Evolutionary conservation across 2,329 filamentous ascomycete species (phyloP), one percentile per base, ranked within the genome.

Genomic region (Xylaria digitata): DNA sequence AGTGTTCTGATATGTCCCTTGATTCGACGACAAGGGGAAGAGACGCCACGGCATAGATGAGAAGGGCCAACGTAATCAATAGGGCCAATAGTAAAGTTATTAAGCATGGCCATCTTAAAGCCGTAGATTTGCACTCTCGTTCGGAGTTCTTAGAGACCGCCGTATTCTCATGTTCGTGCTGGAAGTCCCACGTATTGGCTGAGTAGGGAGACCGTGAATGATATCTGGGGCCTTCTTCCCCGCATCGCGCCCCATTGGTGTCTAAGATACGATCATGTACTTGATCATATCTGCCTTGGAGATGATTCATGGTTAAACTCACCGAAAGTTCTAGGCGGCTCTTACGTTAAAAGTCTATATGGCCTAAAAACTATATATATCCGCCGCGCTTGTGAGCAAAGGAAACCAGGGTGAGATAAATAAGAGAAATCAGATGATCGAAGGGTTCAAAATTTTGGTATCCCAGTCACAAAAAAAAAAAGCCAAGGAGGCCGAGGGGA

Each of bases 81-180:
- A 66, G 23, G 23, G 59, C 59, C 1, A 43, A 23, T 21, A 63
- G 34, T 7, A 66, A 32, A 50, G 32, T 40, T 5, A 56, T 5
- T 13, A 63, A 60, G 43, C 54, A 66, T 13, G 64, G 54, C 59
- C 59, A 59, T 15, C 54, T 59, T 49, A 66, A 54, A 19, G 64
- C 59, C 11, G 64, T 66, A 37, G 64, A 59, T 30, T 66, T 66
- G 23, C 63, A 66, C 15, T 66, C 48, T 40, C 21, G 37, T 21
- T 15, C n/a, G 3, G 46, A n/a, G 17, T 15, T 54, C 15, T 1
- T 43, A 15, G 48, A 8, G 6, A 7, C 21, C 9, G n/a, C 15
- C 15, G 19, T 59, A 21, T 48, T 57, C 26, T 54, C 55, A 42
- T 48, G 4, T 8, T 48, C 48, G 37, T 58, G 19, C 9, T 13